Evolutionary conservation across 305 asterid species (phyloP), one percentile per base, ranked within the genome.

Genomic region (Fraxinus nigra): DNA sequence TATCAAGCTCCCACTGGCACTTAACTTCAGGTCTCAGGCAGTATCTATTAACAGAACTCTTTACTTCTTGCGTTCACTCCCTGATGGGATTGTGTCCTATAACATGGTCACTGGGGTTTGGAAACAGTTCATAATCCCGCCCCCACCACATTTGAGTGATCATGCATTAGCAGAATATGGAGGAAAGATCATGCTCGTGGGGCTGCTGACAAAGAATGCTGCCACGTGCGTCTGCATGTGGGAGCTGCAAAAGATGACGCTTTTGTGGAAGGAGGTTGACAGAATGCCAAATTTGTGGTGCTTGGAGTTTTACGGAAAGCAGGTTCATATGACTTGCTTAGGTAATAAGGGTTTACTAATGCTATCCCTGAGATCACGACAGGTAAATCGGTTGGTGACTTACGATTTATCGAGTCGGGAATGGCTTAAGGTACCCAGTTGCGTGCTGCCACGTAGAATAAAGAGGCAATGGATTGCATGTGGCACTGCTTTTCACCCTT

Each of bases 231-330:
- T 96, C 56, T 96, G 97, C 92, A 88, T 94, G 56, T 96, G 99
- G 99, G 99, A 96, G 95, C 92, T 96, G 87, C 98, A 96, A 86
- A 94, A 90, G 93, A 96, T 96, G 99, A 94, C 98, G 63, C 89
- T 94, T 35, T 83, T 96, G 93, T 96, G 99, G 99, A 96, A 96
- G 98, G 99, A 96, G 99, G 99, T 94, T 89, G 99, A 96, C 99
- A 96, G 99, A 96, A 96, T 96, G 99, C 99, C 99, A 96, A 96
- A 96, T 86, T 83, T 94, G 88, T 94, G 95, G 99, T 96, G 99
- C 99, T 96, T 96, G 90, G 99, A 96, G 83, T 96, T 96, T 91
- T 96, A 96, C 35, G 99, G 99, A 59, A 96, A 96, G 98, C 98
- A 94, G 96, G 92, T 96, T 76, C 88, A 94, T 63, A 96, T 96